phyloP scores from a whole-genome alignment of 1,284 basidiomycete genomes.

The Trichosporon faecale region DNA sequence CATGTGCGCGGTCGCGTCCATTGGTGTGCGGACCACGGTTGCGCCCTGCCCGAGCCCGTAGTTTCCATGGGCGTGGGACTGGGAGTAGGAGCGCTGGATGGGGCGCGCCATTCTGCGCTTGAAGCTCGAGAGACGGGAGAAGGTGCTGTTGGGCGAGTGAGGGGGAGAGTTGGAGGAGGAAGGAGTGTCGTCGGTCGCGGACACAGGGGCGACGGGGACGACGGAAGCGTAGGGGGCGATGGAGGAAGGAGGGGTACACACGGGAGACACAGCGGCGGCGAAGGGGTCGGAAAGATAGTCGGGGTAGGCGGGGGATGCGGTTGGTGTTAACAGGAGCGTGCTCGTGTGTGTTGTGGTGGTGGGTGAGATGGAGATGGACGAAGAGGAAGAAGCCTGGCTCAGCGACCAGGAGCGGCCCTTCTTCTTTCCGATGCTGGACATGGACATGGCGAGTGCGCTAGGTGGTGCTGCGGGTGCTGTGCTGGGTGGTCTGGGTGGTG shows the following conservation, averaged over 20 bases:
- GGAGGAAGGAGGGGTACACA: not conserved
- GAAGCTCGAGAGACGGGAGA: not conserved
- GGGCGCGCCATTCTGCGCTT: not conserved
- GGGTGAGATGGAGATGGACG: not conserved
- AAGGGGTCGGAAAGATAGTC: not conserved
- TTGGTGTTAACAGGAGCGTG: not conserved
- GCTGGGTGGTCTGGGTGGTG: not conserved
- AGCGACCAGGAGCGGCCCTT: not conserved
- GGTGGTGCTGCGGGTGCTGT: not conserved
- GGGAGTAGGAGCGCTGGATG: slow-evolving; percentile 23
- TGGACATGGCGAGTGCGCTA: not conserved
- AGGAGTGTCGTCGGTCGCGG: not conserved
- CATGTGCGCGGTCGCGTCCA: slow-evolving; percentile 33
- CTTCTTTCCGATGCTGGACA: not conserved
- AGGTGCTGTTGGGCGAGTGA: not conserved
- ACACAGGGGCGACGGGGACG: not conserved
- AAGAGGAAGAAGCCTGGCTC: not conserved
- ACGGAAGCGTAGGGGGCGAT: not conserved
- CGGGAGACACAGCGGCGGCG: not conserved
- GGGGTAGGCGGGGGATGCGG: not conserved
- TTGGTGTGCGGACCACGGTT: slow-evolving; percentile 33
- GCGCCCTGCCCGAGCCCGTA: slow-evolving; percentile 27
- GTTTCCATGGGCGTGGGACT: slow-evolving; percentile 13
- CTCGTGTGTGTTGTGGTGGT: not conserved
- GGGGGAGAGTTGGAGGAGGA: not conserved